phyloP scores from a whole-genome alignment of 805 yeast genomes.

The Saturnispora sanitii region DNA sequence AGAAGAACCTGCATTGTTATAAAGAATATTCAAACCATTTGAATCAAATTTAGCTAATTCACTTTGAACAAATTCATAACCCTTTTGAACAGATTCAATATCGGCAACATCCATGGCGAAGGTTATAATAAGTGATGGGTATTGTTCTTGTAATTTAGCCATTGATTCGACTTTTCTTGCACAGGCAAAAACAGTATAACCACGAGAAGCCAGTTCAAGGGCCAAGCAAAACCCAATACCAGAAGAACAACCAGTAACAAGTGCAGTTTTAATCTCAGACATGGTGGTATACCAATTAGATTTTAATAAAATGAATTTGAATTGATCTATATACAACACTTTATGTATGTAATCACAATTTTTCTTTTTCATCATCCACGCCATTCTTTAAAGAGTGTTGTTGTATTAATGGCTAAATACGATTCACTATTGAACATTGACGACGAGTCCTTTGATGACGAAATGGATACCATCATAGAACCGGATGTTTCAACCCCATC shows the following conservation, averaged over 20 bases:
- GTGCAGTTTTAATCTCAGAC: slow-evolving; percentile 26
- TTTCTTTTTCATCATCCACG: no score
- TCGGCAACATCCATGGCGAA: slow-evolving; percentile 51
- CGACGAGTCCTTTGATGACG: slow-evolving; percentile 12
- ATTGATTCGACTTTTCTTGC: slow-evolving; percentile 60
- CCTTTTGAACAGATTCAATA: slow-evolving; percentile 34
- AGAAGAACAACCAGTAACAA: slow-evolving; percentile 51
- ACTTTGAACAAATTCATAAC: slow-evolving; percentile 32
- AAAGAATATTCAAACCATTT: slow-evolving; percentile 43
- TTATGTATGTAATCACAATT: no score
- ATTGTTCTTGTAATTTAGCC: slow-evolving; percentile 36
- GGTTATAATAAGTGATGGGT: slow-evolving; percentile 33
- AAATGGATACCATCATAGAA: slow-evolving; percentile 26
- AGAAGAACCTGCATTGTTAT: slow-evolving; percentile 54
- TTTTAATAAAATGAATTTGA: no score
- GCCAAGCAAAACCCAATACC: slow-evolving; percentile 49
- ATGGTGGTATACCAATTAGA: no score
- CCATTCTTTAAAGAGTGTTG: background rate
- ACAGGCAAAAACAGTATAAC: slow-evolving; percentile 56
- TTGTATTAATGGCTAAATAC: background rate
- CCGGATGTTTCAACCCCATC: slow-evolving; percentile 22
- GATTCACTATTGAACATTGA: background rate
- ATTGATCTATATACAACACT: no score
- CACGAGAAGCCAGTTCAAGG: slow-evolving; percentile 33
- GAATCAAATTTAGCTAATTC: slow-evolving; percentile 17